Evolutionary conservation across 2,329 filamentous ascomycete genomes (phyloP), one percentile per base, ranked within the genome.

Genomic region (Arthroderma sp.): DNA sequence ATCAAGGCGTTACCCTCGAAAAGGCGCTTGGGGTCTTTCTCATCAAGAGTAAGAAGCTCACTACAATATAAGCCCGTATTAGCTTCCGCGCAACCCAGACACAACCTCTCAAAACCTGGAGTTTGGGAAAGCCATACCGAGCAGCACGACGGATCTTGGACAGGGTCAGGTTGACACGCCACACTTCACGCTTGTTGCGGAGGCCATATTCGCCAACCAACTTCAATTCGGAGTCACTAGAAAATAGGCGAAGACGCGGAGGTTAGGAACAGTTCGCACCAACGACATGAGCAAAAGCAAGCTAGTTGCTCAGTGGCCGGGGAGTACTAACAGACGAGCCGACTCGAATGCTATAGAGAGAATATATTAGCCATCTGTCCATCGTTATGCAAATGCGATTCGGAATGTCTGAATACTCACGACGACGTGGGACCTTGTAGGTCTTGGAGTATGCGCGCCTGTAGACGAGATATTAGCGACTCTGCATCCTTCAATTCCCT

Each of bases 131-230:
- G 23, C 9, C 84, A 72, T 88, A 96, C 91, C 93, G 93, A 77
- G 93, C 93, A 86, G 93, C 93, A 95, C 93, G 93, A 91, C 93
- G 93, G 74, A 98, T 98, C 87, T 97, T 97, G 82, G 93, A 97
- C 75, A 98, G 87, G 74, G 91, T 96, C 79, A 98, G 87, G 84
- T 89, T 86, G 80, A 98, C 93, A 80, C 93, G 90, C 93, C 93
- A 98, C 76, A 98, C 93, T 84, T 98, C 93, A 83, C 93, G 91
- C 90, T 98, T 98, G 85, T 98, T 98, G 81, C 91, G 88, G 73
- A 98, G 89, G 81, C 93, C 93, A 84, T 94, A 98, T 83, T 98
- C 93, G 80, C 93, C 93, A 73, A 98, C 91, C 79, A 93, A 87
- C 88, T 98, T 98, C 79, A 98, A 81, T 83, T 98, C 93, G 74